phyloP scores from a whole-genome alignment of 1,139 yeast genomes.

The Hemisphaericaspora xylofermentans region DNA sequence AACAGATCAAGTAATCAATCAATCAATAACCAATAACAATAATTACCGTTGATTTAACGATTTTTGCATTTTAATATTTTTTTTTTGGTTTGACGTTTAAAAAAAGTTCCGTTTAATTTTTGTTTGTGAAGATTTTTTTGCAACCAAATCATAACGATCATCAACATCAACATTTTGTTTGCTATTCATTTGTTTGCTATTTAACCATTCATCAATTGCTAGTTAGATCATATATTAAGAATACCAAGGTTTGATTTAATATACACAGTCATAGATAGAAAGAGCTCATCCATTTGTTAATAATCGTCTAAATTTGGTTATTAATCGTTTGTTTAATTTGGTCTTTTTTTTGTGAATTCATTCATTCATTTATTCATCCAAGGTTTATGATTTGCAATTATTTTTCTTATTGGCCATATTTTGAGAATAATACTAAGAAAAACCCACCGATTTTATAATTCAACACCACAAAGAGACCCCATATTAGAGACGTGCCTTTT shows the following conservation, averaged over 20 bases:
- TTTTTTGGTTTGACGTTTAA: not conserved
- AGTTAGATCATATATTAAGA: not conserved
- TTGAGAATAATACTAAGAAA: not conserved
- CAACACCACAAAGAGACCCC: not conserved
- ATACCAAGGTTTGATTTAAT: not conserved
- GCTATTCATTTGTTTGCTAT: not conserved
- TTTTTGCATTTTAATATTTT: not conserved
- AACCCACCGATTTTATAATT: not conserved
- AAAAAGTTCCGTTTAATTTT: not conserved
- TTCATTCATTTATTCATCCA: not conserved
- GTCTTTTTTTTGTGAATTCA: not conserved
- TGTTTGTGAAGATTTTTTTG: conserved; percentile 1
- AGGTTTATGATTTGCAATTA: not conserved
- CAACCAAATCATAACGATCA: not conserved
- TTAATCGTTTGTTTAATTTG: not conserved
- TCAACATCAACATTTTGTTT: not conserved
- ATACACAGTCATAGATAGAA: not conserved
- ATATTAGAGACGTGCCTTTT: not conserved
- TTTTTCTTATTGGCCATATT: not conserved
- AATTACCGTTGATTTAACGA: not conserved
- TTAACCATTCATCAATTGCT: not conserved
- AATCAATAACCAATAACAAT: too few relatives aligned
- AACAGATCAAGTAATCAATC: too few relatives aligned
- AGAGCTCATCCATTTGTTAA: not conserved
- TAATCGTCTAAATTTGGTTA: not conserved